Conservation (phyloP, 441 rosid genomes). For the Gossypium davidsonii region DNA sequence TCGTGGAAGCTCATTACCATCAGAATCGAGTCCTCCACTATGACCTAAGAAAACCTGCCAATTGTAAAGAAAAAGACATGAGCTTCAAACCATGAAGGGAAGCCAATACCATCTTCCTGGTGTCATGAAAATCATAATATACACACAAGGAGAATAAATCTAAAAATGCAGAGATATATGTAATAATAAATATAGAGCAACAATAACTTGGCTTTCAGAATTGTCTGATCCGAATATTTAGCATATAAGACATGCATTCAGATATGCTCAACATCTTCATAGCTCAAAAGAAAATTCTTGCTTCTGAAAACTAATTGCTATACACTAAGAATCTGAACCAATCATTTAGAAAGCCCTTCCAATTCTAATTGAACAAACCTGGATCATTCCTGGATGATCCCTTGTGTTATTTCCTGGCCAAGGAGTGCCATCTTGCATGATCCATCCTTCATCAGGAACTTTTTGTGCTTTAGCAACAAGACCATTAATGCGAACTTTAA, state of each 20-base stretch:
- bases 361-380: slow-evolving; percentile 36
- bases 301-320: neutral
- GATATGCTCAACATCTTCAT: neutral
- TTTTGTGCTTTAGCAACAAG: slow-evolving; percentile 86
- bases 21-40: slow-evolving; percentile 90
- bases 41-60: slow-evolving; percentile 92
- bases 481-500: slow-evolving; percentile 77
- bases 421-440: slow-evolving; percentile 98
- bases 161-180: neutral
- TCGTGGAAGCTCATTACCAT: slow-evolving; percentile 91
- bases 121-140: neutral
- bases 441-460: slow-evolving; percentile 96
- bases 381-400: slow-evolving; percentile 99
- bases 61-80: neutral
- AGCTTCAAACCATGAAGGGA: neutral
- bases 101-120: neutral
- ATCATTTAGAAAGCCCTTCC: neutral
- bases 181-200: neutral
- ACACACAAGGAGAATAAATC: neutral
- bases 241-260: neutral
- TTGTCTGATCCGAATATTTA: neutral
- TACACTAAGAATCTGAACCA: neutral
- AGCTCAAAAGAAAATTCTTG: neutral
- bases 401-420: slow-evolving; percentile 99
- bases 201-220: neutral